Conservation (phyloP, 805 yeast species). For the Saturnispora gosingensis region DNA sequence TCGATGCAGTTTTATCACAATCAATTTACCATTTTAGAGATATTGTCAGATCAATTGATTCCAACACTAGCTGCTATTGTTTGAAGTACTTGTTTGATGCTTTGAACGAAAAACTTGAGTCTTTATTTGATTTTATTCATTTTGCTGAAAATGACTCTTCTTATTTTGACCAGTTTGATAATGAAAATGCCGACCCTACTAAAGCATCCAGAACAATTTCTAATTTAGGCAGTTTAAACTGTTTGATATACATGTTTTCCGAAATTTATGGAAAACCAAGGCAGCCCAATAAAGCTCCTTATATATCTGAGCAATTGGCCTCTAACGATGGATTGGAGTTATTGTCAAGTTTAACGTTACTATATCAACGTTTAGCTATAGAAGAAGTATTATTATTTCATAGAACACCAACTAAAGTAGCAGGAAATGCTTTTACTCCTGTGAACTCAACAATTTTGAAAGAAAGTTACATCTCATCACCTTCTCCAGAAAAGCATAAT, state of each 20-base stretch:
- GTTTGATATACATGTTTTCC: constrained; percentile 42
- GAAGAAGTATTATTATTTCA: constrained; percentile 51
- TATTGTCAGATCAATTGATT: constrained; percentile 48
- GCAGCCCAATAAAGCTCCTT: constrained; percentile 35
- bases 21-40: constrained; percentile 45
- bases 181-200: constrained; percentile 16
- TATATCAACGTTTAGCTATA: constrained; percentile 42
- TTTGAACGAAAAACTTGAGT: constrained; percentile 12
- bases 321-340: constrained; percentile 33
- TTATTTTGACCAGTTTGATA: constrained; percentile 30
- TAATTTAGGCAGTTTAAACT: constrained; percentile 32
- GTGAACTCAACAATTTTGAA: constrained; percentile 31
- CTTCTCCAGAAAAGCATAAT: constrained; percentile 27
- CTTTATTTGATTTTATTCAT: constrained; percentile 21
- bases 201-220: constrained; percentile 29
- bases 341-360: constrained; percentile 32
- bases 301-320: constrained; percentile 34
- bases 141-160: constrained; percentile 26
- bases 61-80: constrained; percentile 43
- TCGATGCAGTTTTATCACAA: constrained; percentile 48
- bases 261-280: constrained; percentile 44
- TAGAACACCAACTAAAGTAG: constrained; percentile 37
- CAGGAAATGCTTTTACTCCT: constrained; percentile 31
- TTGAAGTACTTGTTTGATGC: constrained; percentile 16
- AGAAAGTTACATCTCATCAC: constrained; percentile 37